These are phyloP conservation scores for Leccinum olivaceopallidum DNA, from an alignment of 768 basidiomycete species.

Conservation along the genomic window DNA sequence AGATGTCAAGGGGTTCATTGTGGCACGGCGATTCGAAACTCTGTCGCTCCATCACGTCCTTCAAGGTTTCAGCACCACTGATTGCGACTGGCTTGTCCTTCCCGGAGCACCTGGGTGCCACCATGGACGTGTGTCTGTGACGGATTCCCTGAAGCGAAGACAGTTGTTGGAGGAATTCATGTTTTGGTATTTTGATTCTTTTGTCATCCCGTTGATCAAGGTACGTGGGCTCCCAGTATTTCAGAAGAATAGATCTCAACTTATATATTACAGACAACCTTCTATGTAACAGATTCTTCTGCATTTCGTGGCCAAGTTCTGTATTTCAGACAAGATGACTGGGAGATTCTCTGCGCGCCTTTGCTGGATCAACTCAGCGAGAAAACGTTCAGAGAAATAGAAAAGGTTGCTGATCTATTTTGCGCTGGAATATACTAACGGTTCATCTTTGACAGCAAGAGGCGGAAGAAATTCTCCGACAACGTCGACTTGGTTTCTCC, in stretches of 20 bases:
- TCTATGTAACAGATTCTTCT: constrained; percentile 92
- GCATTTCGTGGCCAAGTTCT: constrained; percentile 80
- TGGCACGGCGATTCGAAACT: constrained; percentile 78
- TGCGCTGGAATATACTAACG: neutral
- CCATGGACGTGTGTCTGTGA: constrained; percentile 54
- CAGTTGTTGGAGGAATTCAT: constrained; percentile 85
- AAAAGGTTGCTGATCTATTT: constrained; percentile 47
- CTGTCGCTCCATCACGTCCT: constrained; percentile 72
- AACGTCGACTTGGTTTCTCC: constrained; percentile 77
- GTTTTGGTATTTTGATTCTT: constrained; percentile 93
- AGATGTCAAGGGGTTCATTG: constrained; percentile 79
- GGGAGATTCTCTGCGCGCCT: constrained; percentile 81
- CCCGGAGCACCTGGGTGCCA: constrained; percentile 34
- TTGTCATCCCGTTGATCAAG: constrained; percentile 75
- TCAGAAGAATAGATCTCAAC: neutral
- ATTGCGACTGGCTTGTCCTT: constrained; percentile 78
- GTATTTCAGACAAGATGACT: constrained; percentile 95
- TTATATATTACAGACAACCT: constrained; percentile 63
- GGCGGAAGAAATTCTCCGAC: constrained; percentile 63
- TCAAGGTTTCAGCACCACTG: constrained; percentile 71
- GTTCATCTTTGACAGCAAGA: constrained; percentile 47
- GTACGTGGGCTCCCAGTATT: constrained; percentile 40
- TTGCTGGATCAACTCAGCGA: constrained; percentile 72
- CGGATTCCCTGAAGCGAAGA: constrained; percentile 74
- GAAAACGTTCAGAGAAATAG: constrained; percentile 69